Evolutionary conservation across 208 protist species (phyloP).

Genomic region (Trypanosoma cruzi): DNA sequence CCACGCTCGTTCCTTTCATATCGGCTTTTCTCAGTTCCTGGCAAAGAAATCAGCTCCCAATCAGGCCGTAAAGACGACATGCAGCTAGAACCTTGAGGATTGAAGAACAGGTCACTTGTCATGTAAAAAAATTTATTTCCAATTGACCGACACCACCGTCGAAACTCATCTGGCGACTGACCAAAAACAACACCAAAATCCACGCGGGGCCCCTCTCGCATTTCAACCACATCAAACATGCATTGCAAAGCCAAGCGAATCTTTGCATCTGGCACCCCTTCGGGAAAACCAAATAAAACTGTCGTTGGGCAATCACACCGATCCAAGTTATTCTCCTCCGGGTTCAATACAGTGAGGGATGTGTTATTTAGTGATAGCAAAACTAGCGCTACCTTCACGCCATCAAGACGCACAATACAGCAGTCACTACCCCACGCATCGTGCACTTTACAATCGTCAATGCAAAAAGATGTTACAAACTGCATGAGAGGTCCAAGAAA

Average conservation of each 20-base stretch:
- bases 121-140: constrained; percentile 23
- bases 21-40: neutral
- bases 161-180: constrained; percentile 25
- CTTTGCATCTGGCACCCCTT: constrained; percentile 19
- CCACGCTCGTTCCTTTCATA: constrained; percentile 1
- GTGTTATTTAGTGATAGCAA: constrained; percentile 24
- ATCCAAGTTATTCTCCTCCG: constrained; percentile 17
- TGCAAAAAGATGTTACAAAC: constrained; percentile 33
- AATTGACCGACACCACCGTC: constrained; percentile 16
- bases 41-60: constrained; percentile 7
- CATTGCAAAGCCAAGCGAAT: constrained; percentile 23
- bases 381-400: constrained; percentile 27
- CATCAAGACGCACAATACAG: constrained; percentile 30
- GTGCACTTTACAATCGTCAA: constrained; percentile 24
- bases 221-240: constrained; percentile 30
- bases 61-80: constrained; percentile 13
- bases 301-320: constrained; percentile 25
- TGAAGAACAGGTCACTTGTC: constrained; percentile 12
- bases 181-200: constrained; percentile 8
- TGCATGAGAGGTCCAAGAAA: constrained; percentile 33
- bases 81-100: neutral
- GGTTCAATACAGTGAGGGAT: constrained; percentile 15
- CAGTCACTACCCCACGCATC: constrained; percentile 20
- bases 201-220: constrained; percentile 18
- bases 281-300: constrained; percentile 27